These are phyloP conservation scores for Sphaerosporella brunnea DNA, from an alignment of 495 filamentous ascomycete genomes.

Conservation along the genomic window DNA sequence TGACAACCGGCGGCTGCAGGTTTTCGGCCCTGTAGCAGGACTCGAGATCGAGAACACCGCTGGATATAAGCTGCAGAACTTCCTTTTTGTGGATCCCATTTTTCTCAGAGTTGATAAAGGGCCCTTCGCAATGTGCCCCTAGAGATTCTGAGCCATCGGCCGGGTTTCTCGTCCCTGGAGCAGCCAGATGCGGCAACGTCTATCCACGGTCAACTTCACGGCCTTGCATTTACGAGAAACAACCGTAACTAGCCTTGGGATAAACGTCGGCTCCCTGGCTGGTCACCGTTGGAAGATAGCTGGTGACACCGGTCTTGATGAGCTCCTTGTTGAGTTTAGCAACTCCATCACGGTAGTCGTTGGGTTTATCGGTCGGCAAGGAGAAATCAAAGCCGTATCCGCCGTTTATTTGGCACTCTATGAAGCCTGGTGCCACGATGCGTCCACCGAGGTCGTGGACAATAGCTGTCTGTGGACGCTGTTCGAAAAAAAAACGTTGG, in stretches of 20 bases:
- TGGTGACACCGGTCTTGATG: constrained; percentile 61
- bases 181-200: neutral
- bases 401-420: constrained; percentile 76
- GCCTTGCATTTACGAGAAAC: no score
- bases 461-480: constrained; percentile 39
- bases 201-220: no score
- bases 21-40: constrained; percentile 53
- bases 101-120: constrained; percentile 53
- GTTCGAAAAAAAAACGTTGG: constrained; percentile 58
- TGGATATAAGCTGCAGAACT: constrained; percentile 38
- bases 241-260: constrained; percentile 34
- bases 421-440: constrained; percentile 63
- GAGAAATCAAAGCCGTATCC: constrained; percentile 79
- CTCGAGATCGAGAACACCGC: constrained; percentile 40
- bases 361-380: constrained; percentile 46
- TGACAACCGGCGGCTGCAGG: constrained; percentile 37
- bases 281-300: constrained; percentile 62
- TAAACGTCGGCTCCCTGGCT: constrained; percentile 54
- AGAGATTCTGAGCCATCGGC: constrained; percentile 56
- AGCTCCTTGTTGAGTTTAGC: constrained; percentile 48
- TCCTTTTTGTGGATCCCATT: constrained; percentile 55
- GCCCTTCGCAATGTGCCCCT: constrained; percentile 71
- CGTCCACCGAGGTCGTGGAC: constrained; percentile 58
- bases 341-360: constrained; percentile 49
- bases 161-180: neutral